Evolutionary conservation across 306 rosid genomes (phyloP).

Genomic region (Gastrolobium villosum): DNA sequence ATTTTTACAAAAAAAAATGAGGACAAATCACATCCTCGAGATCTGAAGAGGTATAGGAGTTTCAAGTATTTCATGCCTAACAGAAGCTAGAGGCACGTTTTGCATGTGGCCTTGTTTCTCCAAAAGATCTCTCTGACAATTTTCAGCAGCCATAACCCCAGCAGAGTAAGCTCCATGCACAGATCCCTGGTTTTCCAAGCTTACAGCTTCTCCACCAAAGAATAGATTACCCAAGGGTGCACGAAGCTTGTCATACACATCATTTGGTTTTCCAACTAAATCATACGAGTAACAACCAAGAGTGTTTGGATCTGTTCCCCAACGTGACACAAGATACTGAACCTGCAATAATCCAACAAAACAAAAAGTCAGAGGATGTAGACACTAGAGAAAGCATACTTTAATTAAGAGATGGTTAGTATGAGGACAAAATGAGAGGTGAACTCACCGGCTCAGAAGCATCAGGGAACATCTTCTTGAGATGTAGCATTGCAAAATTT

Average conservation of each 20-base stretch:
- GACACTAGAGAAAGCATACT: slow-evolving; percentile 14
- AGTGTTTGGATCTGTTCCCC: slow-evolving; percentile 83
- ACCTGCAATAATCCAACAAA: slow-evolving; percentile 58
- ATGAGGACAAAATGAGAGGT: slow-evolving; percentile 16
- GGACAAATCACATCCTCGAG: slow-evolving; percentile 57
- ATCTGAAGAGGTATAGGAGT: slow-evolving; percentile 64
- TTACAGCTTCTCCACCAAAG: slow-evolving; percentile 67
- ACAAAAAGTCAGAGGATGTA: slow-evolving; percentile 30
- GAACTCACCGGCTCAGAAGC: slow-evolving; percentile 73
- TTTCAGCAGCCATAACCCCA: slow-evolving; percentile 64
- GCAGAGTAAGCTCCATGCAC: slow-evolving; percentile 78
- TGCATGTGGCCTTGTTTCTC: slow-evolving; percentile 52
- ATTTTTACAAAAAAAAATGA: slow-evolving; percentile 17
- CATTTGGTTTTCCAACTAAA: slow-evolving; percentile 75
- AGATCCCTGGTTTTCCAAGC: slow-evolving; percentile 80
- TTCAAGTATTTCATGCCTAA: slow-evolving; percentile 55
- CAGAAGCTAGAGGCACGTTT: slow-evolving; percentile 46
- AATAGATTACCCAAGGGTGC: slow-evolving; percentile 71
- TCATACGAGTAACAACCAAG: slow-evolving; percentile 82
- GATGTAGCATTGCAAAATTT: slow-evolving; percentile 66
- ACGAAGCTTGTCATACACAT: slow-evolving; percentile 75
- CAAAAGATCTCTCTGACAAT: slow-evolving; percentile 51
- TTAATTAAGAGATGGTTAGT: not conserved
- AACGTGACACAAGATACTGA: slow-evolving; percentile 78
- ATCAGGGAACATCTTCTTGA: slow-evolving; percentile 77